Conservation (phyloP, 179 eudicot genomes). For the Camellia oleifera region DNA sequence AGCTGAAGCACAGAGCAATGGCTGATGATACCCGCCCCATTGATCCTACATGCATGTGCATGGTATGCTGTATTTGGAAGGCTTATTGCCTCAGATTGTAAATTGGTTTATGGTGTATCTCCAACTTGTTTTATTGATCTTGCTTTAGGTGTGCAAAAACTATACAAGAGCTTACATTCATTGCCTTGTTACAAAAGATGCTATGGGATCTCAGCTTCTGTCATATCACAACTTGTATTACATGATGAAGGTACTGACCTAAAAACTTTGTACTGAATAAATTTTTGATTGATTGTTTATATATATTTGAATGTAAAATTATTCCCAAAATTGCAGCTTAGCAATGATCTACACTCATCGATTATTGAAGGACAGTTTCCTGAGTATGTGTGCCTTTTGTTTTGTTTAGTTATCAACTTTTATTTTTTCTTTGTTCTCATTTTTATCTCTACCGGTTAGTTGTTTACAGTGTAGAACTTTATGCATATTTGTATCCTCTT, state of each 20-base stretch:
- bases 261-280: not conserved
- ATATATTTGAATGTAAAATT: not conserved
- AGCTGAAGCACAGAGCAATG: constrained; percentile 80
- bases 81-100: constrained; percentile 1
- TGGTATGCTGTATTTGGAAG: constrained; percentile 43
- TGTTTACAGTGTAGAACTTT: not conserved
- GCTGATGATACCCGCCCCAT: constrained; percentile 72
- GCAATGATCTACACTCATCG: constrained; percentile 79
- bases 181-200: constrained; percentile 90
- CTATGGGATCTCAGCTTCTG: constrained; percentile 93
- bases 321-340: constrained; percentile 48
- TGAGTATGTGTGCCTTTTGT: constrained; percentile 43
- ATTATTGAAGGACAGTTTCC: constrained; percentile 73
- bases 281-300: not conserved
- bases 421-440: not conserved
- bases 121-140: not conserved
- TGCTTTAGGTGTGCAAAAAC: constrained; percentile 69
- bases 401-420: not conserved
- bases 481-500: not conserved
- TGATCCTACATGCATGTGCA: constrained; percentile 78
- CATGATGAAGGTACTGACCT: constrained; percentile 70
- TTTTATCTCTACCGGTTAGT: not conserved
- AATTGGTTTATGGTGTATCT: not conserved
- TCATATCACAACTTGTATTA: constrained; percentile 84
- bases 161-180: constrained; percentile 85